Conservation (phyloP, 805 yeast species). For the Sporopachydermia lactativora region DNA sequence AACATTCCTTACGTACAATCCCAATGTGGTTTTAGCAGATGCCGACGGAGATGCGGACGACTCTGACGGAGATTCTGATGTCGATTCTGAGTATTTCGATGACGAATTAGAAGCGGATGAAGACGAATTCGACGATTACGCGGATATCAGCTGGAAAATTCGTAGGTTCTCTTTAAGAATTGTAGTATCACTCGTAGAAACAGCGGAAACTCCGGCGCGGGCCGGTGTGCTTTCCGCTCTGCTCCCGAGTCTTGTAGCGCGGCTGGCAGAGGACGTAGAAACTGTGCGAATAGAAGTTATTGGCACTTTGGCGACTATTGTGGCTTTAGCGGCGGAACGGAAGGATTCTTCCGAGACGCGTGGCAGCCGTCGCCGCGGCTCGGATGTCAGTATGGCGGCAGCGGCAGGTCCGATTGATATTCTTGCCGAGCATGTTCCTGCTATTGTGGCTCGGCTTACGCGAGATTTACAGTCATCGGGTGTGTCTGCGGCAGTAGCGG, state of each 20-base stretch:
- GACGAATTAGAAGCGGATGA: slow-evolving; percentile 23
- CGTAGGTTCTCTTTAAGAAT: slow-evolving; percentile 37
- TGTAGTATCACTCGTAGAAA: slow-evolving; percentile 23
- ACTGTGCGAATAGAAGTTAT: slow-evolving; percentile 38
- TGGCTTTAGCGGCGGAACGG: slow-evolving; percentile 15
- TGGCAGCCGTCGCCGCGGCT: slow-evolving; percentile 24
- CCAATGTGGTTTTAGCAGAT: slow-evolving; percentile 19
- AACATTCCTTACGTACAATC: slow-evolving; percentile 29
- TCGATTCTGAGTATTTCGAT: slow-evolving; percentile 23
- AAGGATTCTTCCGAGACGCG: slow-evolving; percentile 21
- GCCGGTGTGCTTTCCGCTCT: slow-evolving; percentile 19
- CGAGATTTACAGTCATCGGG: background rate
- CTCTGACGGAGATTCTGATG: slow-evolving; percentile 17
- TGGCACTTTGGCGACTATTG: slow-evolving; percentile 27
- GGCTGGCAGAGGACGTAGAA: slow-evolving; percentile 20
- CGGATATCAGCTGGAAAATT: slow-evolving; percentile 49
- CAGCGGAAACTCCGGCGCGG: slow-evolving; percentile 24
- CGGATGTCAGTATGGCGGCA: slow-evolving; percentile 14
- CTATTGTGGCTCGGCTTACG: background rate
- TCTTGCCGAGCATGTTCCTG: slow-evolving; percentile 10
- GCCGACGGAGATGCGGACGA: slow-evolving; percentile 13
- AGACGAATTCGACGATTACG: slow-evolving; percentile 26
- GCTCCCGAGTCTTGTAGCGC: slow-evolving; percentile 29
- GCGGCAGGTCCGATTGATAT: slow-evolving; percentile 13
- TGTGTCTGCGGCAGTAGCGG: background rate